Percentiles rank a stretch among this genome's conserved stretches.
Conservation (phyloP, 2,329 filamentous ascomycete genomes). For the Trichoderma guizhouense region DNA sequence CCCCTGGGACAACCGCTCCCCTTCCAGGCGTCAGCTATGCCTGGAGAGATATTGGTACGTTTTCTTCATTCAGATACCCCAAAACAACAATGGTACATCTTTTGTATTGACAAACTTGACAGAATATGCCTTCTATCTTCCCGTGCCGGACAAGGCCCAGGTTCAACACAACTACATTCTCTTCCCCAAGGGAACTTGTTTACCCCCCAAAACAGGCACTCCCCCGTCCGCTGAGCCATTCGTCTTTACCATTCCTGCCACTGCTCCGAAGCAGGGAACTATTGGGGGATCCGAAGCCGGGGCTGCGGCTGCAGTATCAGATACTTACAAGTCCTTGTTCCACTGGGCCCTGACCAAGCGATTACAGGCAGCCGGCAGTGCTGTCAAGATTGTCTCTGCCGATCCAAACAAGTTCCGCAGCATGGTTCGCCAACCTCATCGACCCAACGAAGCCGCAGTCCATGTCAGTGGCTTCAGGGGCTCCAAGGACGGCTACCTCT, state of each 20-base stretch:
- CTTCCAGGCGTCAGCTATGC: slow-evolving; percentile 54
- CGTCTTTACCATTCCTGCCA: slow-evolving; percentile 60
- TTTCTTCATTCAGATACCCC: background rate
- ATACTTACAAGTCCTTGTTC: slow-evolving; percentile 57
- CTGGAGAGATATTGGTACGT: slow-evolving; percentile 60
- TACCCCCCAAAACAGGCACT: slow-evolving; percentile 46
- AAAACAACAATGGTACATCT: too few relatives aligned
- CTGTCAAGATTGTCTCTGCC: slow-evolving; percentile 48
- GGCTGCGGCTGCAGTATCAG: slow-evolving; percentile 52
- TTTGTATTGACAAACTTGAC: slow-evolving; percentile 18
- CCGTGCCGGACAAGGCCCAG: slow-evolving; percentile 63
- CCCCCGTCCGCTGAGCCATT: slow-evolving; percentile 52
- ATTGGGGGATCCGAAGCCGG: slow-evolving; percentile 50
- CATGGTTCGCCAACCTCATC: slow-evolving; percentile 53
- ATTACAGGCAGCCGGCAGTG: slow-evolving; percentile 48
- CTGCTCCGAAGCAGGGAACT: slow-evolving; percentile 57
- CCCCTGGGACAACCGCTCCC: slow-evolving; percentile 49
- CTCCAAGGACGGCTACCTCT: slow-evolving; percentile 65
- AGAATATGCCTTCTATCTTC: slow-evolving; percentile 63
- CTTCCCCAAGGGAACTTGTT: slow-evolving; percentile 54
- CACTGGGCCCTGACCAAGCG: slow-evolving; percentile 57
- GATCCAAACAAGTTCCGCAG: slow-evolving; percentile 58
- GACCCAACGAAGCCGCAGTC: slow-evolving; percentile 60
- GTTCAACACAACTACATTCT: slow-evolving; percentile 65
- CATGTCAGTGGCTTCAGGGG: slow-evolving; percentile 65